These are phyloP conservation scores for Cyamopsis tetragonoloba DNA, from an alignment of 306 rosid genomes.

Conservation along the genomic window DNA sequence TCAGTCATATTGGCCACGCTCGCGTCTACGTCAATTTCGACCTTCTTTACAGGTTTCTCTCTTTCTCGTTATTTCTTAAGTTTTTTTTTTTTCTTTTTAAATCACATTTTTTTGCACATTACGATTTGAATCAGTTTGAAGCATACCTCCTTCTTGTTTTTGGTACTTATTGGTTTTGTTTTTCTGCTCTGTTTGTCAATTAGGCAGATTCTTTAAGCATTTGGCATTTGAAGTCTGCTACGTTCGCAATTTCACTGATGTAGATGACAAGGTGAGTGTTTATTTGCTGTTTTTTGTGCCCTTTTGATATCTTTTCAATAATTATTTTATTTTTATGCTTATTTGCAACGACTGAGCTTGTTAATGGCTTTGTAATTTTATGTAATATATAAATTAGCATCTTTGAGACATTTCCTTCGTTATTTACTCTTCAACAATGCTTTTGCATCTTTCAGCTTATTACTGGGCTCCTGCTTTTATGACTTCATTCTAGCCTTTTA, in stretches of 20 bases:
- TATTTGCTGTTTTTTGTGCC: neutral
- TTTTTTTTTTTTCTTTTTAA: no score
- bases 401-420: neutral
- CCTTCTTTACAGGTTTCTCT: constrained; percentile 75
- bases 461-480: neutral
- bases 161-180: constrained; percentile 25
- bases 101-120: neutral
- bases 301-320: neutral
- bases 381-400: neutral
- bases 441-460: neutral
- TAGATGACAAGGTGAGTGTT: constrained; percentile 83
- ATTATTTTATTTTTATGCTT: neutral
- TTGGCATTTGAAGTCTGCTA: constrained; percentile 77
- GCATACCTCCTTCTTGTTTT: neutral
- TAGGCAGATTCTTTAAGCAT: constrained; percentile 93
- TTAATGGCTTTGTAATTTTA: neutral
- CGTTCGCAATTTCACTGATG: constrained; percentile 97
- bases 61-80: no score
- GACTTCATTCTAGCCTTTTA: neutral
- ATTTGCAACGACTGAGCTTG: neutral
- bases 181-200: constrained; percentile 34
- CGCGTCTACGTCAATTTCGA: constrained; percentile 93
- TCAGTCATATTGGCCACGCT: constrained; percentile 97
- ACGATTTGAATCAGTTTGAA: neutral
- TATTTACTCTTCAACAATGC: neutral